Base-by-base conservation (phyloP, 164 flowering plant genomes). In the Aristolochia californica region DNA sequence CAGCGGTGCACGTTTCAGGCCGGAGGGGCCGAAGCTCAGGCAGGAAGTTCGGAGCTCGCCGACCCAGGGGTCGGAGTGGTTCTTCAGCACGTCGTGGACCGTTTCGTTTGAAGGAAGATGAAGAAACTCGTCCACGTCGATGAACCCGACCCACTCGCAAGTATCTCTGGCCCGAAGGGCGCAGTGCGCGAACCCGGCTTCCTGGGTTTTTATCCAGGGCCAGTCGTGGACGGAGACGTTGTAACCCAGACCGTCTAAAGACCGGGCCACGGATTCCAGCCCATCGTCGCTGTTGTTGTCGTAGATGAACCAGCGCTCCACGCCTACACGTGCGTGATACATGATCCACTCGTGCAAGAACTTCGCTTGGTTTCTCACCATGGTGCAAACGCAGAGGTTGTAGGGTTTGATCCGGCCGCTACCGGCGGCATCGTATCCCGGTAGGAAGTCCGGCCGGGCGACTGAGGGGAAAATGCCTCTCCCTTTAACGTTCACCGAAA, bases 141-240 rank as follows among this genome's bases (percentile, higher is more conserved):
- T 74, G 67, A 90, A 90, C 53, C 81, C 91, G 8, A 87, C 82
- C 97, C 96, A 90, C 24, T 78, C 67, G 60, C 97, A 90, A 1
- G 52, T 1, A 3, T 62, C 76, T 1, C 83, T 60, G 0, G 91
- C 88, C 27, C 78, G 74, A 12, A 84, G 12, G 0, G 94, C 86
- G 45, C 97, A 90, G 45, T 90, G 96, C 0, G 89, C 78, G 52
- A 90, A 90, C 43, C 97, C 96, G 0, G 91, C 91, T 30, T 90
- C 97, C 56, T 87, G 97, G 5, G 89, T 77, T 77, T 90, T 87
- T 63, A 84, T 62, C 97, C 97, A 87, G 0, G 88, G 96, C 97
- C 97, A 90, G 1, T 63, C 20, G 45, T 80, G 79, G 3, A 86
- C 52, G 0, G 76, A 68, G 0, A 90, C 52, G 15, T 80, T 76